phyloP scores from a whole-genome alignment of 805 yeast species.

The Wickerhamiella brachini region DNA sequence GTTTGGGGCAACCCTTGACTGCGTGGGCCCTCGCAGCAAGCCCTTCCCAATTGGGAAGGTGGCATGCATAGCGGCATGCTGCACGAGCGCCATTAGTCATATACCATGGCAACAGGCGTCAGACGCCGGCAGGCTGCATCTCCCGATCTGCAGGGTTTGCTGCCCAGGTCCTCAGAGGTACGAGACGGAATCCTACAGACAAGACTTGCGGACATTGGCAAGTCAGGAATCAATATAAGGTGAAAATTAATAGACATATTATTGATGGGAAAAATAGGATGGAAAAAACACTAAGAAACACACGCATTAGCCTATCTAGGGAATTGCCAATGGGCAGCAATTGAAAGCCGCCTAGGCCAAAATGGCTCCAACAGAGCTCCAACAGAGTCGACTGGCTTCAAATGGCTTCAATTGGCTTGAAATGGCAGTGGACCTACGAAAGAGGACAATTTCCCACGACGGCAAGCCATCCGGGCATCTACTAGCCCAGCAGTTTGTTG shows the following conservation, averaged over 20 bases:
- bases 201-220: too few species aligned
- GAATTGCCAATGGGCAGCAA: neutral
- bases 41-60: neutral
- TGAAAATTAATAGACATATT: neutral
- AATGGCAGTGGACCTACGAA: too few species aligned
- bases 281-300: neutral
- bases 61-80: neutral
- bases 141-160: neutral
- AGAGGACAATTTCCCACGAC: neutral
- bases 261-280: neutral
- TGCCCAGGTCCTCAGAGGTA: too few species aligned
- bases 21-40: neutral
- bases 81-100: neutral
- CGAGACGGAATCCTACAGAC: too few species aligned
- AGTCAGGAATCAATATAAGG: too few species aligned
- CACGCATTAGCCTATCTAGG: neutral
- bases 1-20: too few species aligned
- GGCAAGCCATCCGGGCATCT: neutral
- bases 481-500: slow-evolving; percentile 1
- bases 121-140: neutral
- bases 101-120: neutral
- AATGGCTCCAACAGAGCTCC: too few species aligned
- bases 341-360: too few species aligned
- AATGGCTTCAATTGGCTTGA: neutral
- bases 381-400: too few species aligned